phyloP scores from a whole-genome alignment of 768 basidiomycete genomes.

The Rhizopogon salebrosus region DNA sequence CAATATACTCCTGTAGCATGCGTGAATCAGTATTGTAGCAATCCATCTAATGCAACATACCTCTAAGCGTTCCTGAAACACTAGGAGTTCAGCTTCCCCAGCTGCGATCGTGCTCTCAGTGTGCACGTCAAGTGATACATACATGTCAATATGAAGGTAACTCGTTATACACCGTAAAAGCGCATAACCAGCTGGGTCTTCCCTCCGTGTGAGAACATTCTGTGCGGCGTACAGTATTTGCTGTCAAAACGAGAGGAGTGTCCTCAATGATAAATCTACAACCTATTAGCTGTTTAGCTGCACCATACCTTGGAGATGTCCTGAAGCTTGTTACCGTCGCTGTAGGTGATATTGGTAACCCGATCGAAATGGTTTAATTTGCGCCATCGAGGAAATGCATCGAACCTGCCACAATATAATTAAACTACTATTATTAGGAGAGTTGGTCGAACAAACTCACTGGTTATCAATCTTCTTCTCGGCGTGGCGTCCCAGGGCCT shows the following conservation, averaged over 20 bases:
- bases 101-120: conserved; percentile 20
- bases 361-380: conserved; percentile 27
- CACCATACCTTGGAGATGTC: conserved; percentile 30
- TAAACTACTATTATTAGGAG: too few species aligned
- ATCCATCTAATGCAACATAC: conserved; percentile 11
- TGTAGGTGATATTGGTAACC: conserved; percentile 21
- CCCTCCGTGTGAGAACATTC: conserved; percentile 14
- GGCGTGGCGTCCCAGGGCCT: conserved; percentile 3
- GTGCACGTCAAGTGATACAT: conserved; percentile 25
- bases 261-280: too few species aligned
- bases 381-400: conserved; percentile 26
- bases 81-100: conserved; percentile 12
- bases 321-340: conserved; percentile 30
- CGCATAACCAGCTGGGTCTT: conserved; percentile 11
- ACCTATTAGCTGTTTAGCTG: not conserved
- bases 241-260: too few species aligned
- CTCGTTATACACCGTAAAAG: conserved; percentile 25
- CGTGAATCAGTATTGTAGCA: not conserved
- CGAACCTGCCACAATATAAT: too few species aligned
- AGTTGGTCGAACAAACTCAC: conserved; percentile 13
- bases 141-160: conserved; percentile 28
- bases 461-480: conserved; percentile 9
- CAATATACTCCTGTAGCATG: not conserved
- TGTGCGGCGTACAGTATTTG: conserved; percentile 23
- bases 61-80: conserved; percentile 15